Conservation (phyloP, 345 rosid species). For the Chamaenerion angustifolium region DNA sequence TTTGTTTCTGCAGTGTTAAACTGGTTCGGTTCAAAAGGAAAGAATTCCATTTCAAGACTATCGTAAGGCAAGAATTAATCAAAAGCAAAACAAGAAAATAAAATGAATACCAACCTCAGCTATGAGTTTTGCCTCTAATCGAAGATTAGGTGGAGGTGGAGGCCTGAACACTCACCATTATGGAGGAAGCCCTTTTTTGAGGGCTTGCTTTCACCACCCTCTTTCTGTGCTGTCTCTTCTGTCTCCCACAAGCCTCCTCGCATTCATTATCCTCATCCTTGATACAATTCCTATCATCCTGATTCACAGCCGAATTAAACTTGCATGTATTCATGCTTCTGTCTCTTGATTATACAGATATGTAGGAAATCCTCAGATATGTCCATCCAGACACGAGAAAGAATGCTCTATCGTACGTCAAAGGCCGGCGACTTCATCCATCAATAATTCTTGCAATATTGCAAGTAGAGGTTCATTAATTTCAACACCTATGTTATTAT, state of each 20-base stretch:
- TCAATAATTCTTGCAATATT: constrained; percentile 24
- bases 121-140: constrained; percentile 60
- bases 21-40: too few species aligned
- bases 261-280: constrained; percentile 13
- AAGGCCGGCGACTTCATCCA: constrained; percentile 19
- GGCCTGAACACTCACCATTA: constrained; percentile 28
- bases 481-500: too few species aligned
- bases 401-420: constrained; percentile 52
- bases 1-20: too few species aligned
- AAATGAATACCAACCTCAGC: constrained; percentile 36
- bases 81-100: too few species aligned
- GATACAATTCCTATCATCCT: constrained; percentile 11
- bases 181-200: constrained; percentile 24
- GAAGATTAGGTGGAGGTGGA: constrained; percentile 38
- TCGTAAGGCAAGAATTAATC: neutral
- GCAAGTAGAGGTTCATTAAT: constrained; percentile 28
- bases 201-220: constrained; percentile 30
- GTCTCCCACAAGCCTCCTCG: constrained; percentile 36
- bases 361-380: constrained; percentile 72
- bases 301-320: constrained; percentile 12
- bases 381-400: constrained; percentile 40
- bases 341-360: constrained; percentile 28
- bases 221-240: constrained; percentile 38
- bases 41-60: neutral
- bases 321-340: neutral